These are phyloP conservation scores for Cutaneotrichosporon cutaneum DNA, from an alignment of 1,284 basidiomycete genomes.

Conservation along the genomic window DNA sequence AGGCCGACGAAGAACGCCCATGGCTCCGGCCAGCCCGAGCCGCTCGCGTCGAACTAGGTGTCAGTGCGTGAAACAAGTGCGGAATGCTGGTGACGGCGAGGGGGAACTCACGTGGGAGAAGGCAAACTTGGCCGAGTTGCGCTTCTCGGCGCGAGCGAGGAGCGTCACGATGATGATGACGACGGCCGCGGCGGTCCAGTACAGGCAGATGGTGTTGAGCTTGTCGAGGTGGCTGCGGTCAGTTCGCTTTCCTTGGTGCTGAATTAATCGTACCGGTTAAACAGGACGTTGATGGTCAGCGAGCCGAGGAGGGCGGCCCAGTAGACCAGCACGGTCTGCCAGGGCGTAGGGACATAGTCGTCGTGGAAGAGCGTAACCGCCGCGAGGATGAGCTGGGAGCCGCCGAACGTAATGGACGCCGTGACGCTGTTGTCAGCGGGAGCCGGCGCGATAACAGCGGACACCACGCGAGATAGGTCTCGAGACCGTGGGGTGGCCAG, in stretches of 20 bases:
- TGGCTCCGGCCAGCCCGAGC: constrained; percentile 21
- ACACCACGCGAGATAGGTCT: not conserved
- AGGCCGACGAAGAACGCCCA: constrained; percentile 30
- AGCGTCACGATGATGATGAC: constrained; percentile 55
- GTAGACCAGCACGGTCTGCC: constrained; percentile 54
- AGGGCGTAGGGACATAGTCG: constrained; percentile 51
- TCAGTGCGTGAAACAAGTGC: not conserved
- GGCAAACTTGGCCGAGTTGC: constrained; percentile 52
- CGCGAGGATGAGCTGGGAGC: constrained; percentile 55
- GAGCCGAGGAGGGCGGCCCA: constrained; percentile 53
- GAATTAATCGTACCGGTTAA: constrained; percentile 29
- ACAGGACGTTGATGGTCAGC: constrained; percentile 51
- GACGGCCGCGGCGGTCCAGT: constrained; percentile 54
- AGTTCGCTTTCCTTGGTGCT: not conserved
- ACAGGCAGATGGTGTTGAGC: constrained; percentile 53
- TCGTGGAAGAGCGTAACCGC: constrained; percentile 54
- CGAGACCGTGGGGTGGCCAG: not conserved
- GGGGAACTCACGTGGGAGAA: constrained; percentile 39
- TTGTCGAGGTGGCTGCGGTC: constrained; percentile 41
- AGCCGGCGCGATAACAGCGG: not conserved
- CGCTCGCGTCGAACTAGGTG: constrained; percentile 21
- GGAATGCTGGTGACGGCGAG: no score
- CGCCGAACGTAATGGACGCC: constrained; percentile 56
- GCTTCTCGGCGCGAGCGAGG: constrained; percentile 51
- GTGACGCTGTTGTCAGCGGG: constrained; percentile 40